These are phyloP conservation scores for Podospora fimiseda DNA, from an alignment of 495 filamentous ascomycete species.

Conservation along the genomic window DNA sequence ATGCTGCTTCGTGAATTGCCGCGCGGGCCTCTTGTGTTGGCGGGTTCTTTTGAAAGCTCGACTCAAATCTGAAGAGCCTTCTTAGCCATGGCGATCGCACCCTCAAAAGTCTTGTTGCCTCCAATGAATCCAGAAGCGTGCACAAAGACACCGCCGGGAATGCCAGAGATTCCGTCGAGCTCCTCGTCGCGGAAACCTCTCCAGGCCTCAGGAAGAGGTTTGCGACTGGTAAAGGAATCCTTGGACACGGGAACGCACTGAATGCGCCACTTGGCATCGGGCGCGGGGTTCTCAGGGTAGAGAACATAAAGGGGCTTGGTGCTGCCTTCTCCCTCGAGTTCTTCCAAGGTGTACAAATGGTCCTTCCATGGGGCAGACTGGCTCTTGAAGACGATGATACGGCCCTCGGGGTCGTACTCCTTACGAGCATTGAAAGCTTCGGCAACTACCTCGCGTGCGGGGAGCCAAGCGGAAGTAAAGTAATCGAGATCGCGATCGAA, in stretches of 20 bases:
- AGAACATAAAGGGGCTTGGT: conserved; percentile 79
- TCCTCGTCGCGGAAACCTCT: conserved; percentile 81
- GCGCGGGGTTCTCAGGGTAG: conserved; percentile 70
- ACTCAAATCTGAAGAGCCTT: conserved; percentile 48
- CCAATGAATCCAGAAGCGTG: conserved; percentile 96
- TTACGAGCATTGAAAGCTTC: conserved; percentile 59
- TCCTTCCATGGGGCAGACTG: conserved; percentile 88
- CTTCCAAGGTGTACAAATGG: conserved; percentile 85
- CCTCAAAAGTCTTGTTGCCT: conserved; percentile 84
- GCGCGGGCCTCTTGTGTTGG: too few relatives aligned
- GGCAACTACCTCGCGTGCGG: conserved; percentile 71
- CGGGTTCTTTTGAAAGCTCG: too few relatives aligned
- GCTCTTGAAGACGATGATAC: conserved; percentile 71
- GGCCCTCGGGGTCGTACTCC: conserved; percentile 63
- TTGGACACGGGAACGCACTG: conserved; percentile 76
- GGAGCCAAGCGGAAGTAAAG: conserved; percentile 72
- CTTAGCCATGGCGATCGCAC: conserved; percentile 79
- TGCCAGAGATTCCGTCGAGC: conserved; percentile 64
- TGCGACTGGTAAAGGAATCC: conserved; percentile 82
- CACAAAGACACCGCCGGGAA: conserved; percentile 79
- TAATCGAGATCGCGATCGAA: conserved; percentile 73
- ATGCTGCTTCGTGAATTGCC: too few relatives aligned
- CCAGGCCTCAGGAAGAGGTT: conserved; percentile 85
- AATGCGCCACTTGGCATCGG: conserved; percentile 80
- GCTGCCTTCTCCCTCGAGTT: conserved; percentile 40